A percentile compares a stretch with the other conserved stretches of the same genome.
Evolutionary conservation across 2,329 filamentous ascomycete genomes (phyloP).

Genomic region (Myriosclerotinia duriaeana): DNA sequence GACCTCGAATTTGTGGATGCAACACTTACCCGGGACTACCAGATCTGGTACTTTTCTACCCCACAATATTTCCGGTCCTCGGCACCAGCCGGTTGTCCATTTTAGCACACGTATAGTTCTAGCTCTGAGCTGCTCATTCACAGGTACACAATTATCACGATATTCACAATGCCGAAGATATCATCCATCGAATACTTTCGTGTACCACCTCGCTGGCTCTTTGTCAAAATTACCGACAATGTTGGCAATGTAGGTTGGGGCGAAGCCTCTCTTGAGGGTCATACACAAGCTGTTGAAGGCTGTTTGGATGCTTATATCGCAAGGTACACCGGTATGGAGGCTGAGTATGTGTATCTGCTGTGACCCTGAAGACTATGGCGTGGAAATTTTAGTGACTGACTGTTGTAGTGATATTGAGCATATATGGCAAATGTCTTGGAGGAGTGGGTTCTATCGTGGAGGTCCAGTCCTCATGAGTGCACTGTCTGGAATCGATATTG

Average conservation of each 20-base stretch:
- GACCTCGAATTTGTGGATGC: conserved; percentile 10
- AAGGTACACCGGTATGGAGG: conserved; percentile 64
- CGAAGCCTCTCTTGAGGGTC: conserved; percentile 71
- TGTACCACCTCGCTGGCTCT: conserved; percentile 72
- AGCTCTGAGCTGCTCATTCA: neutral
- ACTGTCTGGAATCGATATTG: conserved; percentile 74
- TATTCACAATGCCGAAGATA: conserved; percentile 58
- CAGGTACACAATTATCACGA: neutral
- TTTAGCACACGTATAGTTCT: conserved; percentile 4
- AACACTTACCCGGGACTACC: conserved; percentile 12
- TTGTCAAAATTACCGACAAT: conserved; percentile 73
- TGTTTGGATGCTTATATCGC: conserved; percentile 66
- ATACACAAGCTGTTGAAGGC: conserved; percentile 72
- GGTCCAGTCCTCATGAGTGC: conserved; percentile 81
- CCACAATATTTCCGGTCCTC: conserved; percentile 7
- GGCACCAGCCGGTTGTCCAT: neutral
- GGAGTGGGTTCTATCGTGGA: conserved; percentile 72
- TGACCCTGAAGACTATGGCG: neutral
- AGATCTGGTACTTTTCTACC: conserved; percentile 7
- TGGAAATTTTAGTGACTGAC: conserved; percentile 9
- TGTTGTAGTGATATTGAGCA: conserved; percentile 68
- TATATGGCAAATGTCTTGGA: conserved; percentile 74
- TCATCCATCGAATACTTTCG: conserved; percentile 70
- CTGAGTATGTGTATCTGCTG: conserved; percentile 53
- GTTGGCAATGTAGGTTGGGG: conserved; percentile 68